Base-by-base conservation (phyloP, 2,329 filamentous ascomycete species). In the Fusarium dlaminii region DNA sequence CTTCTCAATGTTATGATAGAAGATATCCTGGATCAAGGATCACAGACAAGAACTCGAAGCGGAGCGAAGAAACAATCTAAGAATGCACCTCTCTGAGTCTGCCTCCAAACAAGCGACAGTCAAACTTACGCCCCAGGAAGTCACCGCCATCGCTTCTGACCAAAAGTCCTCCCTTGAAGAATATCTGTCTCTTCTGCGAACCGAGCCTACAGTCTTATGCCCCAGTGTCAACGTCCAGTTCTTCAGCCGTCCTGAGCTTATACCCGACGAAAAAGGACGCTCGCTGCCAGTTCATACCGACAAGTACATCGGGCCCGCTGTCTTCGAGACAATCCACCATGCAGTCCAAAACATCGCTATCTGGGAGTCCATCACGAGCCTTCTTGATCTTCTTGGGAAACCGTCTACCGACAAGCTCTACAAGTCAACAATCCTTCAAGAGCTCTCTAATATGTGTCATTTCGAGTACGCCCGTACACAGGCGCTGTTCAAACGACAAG, bases 231-330 rank as follows among this genome's bases (percentile, higher is more conserved):
- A 83, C 36, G 42, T 71, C 12, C 80, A 76, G 63, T 85, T 85
- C 73, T 84, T 80, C 63, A 85, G 78, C 60, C 78, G 80, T 4
- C 82, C 83, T 1, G 84, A 87, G 66, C 78, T 86, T 8, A 64
- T 88, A 1, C 68, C 78, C 0, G 86, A 88, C 56, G 84, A 87
- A 45, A 84, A 82, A 56, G 86, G 86, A 4, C 81, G 83, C 4
- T 66, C 51, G 1, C 51, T 86, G 5, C 82, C 83, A 2, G 75
- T 80, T 3, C 64, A 80, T n/a, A 83, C 81, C 0, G 84, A 87
- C 57, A 83, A 79, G 27, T 82, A 84, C 66, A 83, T 86, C 63
- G 85, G 82, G 59, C 75, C 72, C 5, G 79, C 84, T 4, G 67
- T 87, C 3, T 82, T 88, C 2, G 85, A 87, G 17, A 76, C 80